Percentiles rank a stretch among this genome's conserved stretches.
Conservation (phyloP, 2,329 filamentous ascomycete genomes). For the Pyrenochaeta sp. region DNA sequence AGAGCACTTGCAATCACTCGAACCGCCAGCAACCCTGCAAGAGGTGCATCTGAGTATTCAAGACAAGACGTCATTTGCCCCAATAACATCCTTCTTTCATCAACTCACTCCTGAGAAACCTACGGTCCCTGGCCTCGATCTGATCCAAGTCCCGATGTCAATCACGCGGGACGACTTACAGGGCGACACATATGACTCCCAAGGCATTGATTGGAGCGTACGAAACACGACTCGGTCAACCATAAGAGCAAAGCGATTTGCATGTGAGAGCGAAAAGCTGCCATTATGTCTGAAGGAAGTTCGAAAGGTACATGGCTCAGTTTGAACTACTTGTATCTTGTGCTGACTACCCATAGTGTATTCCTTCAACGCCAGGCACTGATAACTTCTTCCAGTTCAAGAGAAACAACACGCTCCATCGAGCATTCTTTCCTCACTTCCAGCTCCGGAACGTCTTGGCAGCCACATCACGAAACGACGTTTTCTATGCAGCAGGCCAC, state of each 20-base stretch:
- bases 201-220: slow-evolving; percentile 50
- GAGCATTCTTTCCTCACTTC: slow-evolving; percentile 64
- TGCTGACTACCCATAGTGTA: slow-evolving; percentile 22
- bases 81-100: slow-evolving; percentile 41
- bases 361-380: slow-evolving; percentile 43
- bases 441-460: slow-evolving; percentile 67
- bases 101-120: slow-evolving; percentile 23
- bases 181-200: slow-evolving; percentile 47
- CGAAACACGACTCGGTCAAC: slow-evolving; percentile 38
- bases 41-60: slow-evolving; percentile 41
- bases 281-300: slow-evolving; percentile 21
- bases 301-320: slow-evolving; percentile 25
- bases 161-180: slow-evolving; percentile 43
- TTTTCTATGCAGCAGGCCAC: slow-evolving; percentile 62
- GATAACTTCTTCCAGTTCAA: slow-evolving; percentile 60
- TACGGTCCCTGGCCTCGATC: slow-evolving; percentile 29
- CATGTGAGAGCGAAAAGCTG: slow-evolving; percentile 32
- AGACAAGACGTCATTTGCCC: slow-evolving; percentile 37
- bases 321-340: not conserved
- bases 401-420: slow-evolving; percentile 59
- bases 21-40: slow-evolving; percentile 30
- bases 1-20: slow-evolving; percentile 21
- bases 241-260: slow-evolving; percentile 34
- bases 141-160: slow-evolving; percentile 31
- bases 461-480: slow-evolving; percentile 62